Evolutionary conservation across 345 rosid genomes (phyloP).

Genomic region (Citrus inodora): DNA sequence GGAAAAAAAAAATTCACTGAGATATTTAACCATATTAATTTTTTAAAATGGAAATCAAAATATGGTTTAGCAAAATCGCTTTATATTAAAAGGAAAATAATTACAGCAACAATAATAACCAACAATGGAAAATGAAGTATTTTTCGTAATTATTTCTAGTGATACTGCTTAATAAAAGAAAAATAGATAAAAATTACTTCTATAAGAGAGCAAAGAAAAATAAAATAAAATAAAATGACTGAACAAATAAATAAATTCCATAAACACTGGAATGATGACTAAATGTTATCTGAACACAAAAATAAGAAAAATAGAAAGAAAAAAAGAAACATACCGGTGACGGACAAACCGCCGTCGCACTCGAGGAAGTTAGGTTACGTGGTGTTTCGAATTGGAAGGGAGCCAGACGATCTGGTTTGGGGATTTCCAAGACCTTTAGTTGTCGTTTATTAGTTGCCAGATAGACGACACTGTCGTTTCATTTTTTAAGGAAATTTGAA

Average conservation of each 20-base stretch:
- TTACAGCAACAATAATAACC: not conserved
- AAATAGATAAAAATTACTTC: too few relatives aligned
- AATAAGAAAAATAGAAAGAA: too few relatives aligned
- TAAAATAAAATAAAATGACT: not conserved
- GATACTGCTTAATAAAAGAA: too few relatives aligned
- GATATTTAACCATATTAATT: too few relatives aligned
- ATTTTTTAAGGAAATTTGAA: not conserved
- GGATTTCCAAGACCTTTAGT: not conserved
- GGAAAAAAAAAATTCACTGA: not conserved
- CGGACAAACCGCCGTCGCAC: not conserved
- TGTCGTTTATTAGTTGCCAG: not conserved
- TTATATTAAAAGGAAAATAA: not conserved
- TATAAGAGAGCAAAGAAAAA: not conserved
- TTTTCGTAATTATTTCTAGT: not conserved
- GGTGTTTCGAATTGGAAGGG: not conserved
- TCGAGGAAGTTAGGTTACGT: not conserved
- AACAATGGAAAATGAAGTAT: not conserved
- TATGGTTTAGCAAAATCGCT: not conserved
- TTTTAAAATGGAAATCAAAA: too few relatives aligned
- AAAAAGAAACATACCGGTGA: not conserved
- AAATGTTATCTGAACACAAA: not conserved
- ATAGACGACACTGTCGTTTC: slow-evolving; percentile 11
- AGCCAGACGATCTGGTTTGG: not conserved
- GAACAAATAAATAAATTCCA: not conserved
- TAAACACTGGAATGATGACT: not conserved